phyloP scores from a whole-genome alignment of 768 basidiomycete species.

The Chiua virens region DNA sequence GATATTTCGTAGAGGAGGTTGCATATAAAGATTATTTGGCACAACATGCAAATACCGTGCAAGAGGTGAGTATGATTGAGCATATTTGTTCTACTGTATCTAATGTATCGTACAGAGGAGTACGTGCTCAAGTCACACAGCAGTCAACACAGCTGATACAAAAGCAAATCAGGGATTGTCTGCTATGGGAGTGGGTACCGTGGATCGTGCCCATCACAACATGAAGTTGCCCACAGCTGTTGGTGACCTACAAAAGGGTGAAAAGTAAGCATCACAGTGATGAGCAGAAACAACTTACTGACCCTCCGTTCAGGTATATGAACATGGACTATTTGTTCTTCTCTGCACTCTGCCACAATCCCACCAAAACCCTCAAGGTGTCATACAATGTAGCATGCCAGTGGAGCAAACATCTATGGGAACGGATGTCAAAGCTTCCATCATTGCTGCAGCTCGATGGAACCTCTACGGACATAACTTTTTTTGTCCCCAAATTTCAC shows the following conservation, averaged over 20 bases:
- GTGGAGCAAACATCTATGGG: background rate
- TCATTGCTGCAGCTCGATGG: background rate
- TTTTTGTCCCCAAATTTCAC: constrained; percentile 38
- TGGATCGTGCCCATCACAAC: background rate
- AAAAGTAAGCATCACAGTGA: background rate
- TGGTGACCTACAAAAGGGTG: background rate
- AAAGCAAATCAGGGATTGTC: background rate
- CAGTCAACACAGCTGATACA: background rate
- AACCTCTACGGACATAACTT: background rate
- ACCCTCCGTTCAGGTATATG: background rate
- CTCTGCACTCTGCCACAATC: background rate
- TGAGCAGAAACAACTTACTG: no score
- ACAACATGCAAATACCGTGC: background rate
- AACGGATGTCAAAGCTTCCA: background rate
- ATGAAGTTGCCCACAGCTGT: background rate
- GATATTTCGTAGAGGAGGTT: constrained; percentile 25
- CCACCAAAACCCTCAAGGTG: background rate
- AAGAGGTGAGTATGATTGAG: constrained; percentile 28
- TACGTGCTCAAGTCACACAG: background rate
- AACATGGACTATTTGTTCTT: constrained; percentile 1
- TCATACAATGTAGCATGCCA: background rate
- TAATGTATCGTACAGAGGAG: no score
- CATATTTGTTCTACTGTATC: no score
- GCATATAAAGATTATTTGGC: constrained; percentile 19
- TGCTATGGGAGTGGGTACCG: background rate